Base-by-base conservation (phyloP, 2,329 filamentous ascomycete genomes). In the Claviceps fusiformis region DNA sequence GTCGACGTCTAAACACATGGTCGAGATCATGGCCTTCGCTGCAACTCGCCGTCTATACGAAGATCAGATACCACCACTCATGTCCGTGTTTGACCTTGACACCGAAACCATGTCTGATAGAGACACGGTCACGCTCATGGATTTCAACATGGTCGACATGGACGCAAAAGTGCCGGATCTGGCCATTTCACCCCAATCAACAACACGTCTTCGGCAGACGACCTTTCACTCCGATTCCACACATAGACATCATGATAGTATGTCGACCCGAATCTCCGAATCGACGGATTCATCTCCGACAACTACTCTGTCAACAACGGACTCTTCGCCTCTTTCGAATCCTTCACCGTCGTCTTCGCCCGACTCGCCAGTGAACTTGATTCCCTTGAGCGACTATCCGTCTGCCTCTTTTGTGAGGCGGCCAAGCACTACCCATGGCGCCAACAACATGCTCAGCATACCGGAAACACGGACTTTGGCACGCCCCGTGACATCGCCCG, bases 231-330 rank as follows among this genome's bases (percentile, higher is more conserved):
- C 72, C 3, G 75, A 79, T 61, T 65, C 73, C 58, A 74, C 74
- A 59, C 87, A 89, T 70, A 82, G 85, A 64, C 86, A 88, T 67
- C 79, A 83, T 66, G 81, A 88, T 66, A 89, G 86, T 71, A 85
- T 82, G n/a, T 91, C 85, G 8, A 89, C 86, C 3, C 85, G 86
- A 59, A 79, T 79, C 54, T 88, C 87, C 17, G 89, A 88, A 60
- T 97, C 93, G 1, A 88, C 88, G 46, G 91, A 95, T 65, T 95
- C 92, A 27, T 97, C 92, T 9, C 93, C 93, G 1, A 97, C 92
- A 8, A 96, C 91, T 3, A 95, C 92, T 2, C 81, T 93, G 52
- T 95, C 90, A 6, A 95, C 89, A 24, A 89, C 92, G 59, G 92
- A 95, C 71, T 95, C 91, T 5, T 92, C 89, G 9, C 88, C 89